Conservation (phyloP, 495 filamentous ascomycete genomes). For the Penicillium silybi region DNA sequence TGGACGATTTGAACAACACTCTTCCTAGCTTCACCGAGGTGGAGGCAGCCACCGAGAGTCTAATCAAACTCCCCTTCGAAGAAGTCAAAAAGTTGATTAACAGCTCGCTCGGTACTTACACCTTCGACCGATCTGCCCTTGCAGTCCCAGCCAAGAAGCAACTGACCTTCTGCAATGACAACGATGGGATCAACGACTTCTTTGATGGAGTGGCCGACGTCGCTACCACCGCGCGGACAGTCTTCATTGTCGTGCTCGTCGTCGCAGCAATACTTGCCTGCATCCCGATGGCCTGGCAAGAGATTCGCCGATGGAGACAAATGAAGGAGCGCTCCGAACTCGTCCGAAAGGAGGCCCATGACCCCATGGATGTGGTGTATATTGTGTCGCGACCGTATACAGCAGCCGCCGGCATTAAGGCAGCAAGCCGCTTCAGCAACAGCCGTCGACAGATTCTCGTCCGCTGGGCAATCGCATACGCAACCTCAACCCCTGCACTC, state of each 20-base stretch:
- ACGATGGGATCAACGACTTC: slow-evolving; percentile 80
- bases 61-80: slow-evolving; percentile 75
- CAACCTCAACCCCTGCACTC: slow-evolving; percentile 76
- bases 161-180: slow-evolving; percentile 82
- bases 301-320: slow-evolving; percentile 72
- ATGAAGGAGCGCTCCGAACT: slow-evolving; percentile 66
- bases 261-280: slow-evolving; percentile 68
- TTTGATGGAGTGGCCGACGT: slow-evolving; percentile 67
- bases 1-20: slow-evolving; percentile 65
- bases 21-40: slow-evolving; percentile 82
- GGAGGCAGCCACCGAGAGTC: slow-evolving; percentile 66
- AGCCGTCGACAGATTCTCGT: slow-evolving; percentile 64
- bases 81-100: slow-evolving; percentile 67
- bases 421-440: slow-evolving; percentile 64
- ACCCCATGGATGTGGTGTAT: slow-evolving; percentile 86
- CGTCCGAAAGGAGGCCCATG: slow-evolving; percentile 60
- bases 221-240: slow-evolving; percentile 57
- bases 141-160: slow-evolving; percentile 76
- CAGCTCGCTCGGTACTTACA: slow-evolving; percentile 60
- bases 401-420: slow-evolving; percentile 63
- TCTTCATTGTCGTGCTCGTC: slow-evolving; percentile 68
- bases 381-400: slow-evolving; percentile 78
- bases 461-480: slow-evolving; percentile 85
- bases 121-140: slow-evolving; percentile 71
- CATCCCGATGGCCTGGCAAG: slow-evolving; percentile 71